These are phyloP conservation scores for Xylariomycetidae sp. DNA, from an alignment of 2,329 filamentous ascomycete genomes.

Conservation along the genomic window DNA sequence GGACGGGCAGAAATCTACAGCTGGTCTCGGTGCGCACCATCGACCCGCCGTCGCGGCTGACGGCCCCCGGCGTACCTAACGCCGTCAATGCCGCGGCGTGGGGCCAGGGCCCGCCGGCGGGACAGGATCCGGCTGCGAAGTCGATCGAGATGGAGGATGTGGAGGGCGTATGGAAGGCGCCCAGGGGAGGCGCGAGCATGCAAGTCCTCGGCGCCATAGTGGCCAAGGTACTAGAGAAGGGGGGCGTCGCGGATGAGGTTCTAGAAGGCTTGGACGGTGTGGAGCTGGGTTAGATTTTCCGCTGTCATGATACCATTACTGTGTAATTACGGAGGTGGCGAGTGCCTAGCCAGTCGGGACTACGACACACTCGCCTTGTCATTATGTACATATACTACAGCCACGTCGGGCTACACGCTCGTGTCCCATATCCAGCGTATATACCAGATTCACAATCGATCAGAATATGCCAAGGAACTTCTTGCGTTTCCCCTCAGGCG, in stretches of 20 bases:
- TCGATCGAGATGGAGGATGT: slow-evolving; percentile 49
- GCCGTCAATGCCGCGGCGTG: slow-evolving; percentile 53
- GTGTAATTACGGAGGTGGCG: no score
- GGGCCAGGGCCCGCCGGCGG: slow-evolving; percentile 28
- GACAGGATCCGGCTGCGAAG: slow-evolving; percentile 36
- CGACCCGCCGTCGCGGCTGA: slow-evolving; percentile 69
- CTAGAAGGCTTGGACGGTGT: slow-evolving; percentile 75
- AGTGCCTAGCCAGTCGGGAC: no score
- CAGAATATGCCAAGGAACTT: slow-evolving; percentile 84
- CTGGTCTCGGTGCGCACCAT: slow-evolving; percentile 68
- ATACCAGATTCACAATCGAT: no score
- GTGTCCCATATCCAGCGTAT: no score
- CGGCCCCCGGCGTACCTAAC: slow-evolving; percentile 65
- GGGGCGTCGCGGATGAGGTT: slow-evolving; percentile 82
- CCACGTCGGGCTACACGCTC: no score
- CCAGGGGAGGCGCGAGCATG: slow-evolving; percentile 77
- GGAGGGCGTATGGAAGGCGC: slow-evolving; percentile 81
- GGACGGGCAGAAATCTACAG: slow-evolving; percentile 41
- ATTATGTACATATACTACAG: slow-evolving; percentile 1
- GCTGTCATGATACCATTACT: slow-evolving; percentile 17
- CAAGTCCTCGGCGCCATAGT: slow-evolving; percentile 69
- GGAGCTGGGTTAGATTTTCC: slow-evolving; percentile 43
- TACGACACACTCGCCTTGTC: slow-evolving; percentile 1
- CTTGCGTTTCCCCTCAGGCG: slow-evolving; percentile 50
- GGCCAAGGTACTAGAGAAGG: slow-evolving; percentile 68